Conservation (phyloP, 2,329 filamentous ascomycete genomes). For the Aschersonia sp. region DNA sequence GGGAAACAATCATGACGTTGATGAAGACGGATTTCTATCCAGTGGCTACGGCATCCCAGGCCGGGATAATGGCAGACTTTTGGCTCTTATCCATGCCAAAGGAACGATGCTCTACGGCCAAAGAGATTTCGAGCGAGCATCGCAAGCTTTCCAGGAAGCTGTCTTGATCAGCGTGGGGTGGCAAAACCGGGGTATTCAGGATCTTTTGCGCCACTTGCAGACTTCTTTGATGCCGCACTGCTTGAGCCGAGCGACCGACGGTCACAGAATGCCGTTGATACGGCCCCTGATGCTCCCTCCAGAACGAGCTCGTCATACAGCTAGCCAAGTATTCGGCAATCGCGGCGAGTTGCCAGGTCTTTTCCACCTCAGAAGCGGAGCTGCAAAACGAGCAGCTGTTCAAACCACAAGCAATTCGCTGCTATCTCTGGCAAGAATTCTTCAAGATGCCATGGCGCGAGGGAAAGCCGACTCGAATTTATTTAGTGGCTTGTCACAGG, state of each 20-base stretch:
- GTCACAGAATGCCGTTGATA: conserved; percentile 3
- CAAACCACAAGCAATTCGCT: conserved; percentile 93
- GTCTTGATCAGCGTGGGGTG: conserved; percentile 76
- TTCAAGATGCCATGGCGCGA: conserved; percentile 86
- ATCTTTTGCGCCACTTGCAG: conserved; percentile 67
- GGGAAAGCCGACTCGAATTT: conserved; percentile 40
- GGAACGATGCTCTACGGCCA: conserved; percentile 95
- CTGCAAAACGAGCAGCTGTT: conserved; percentile 64
- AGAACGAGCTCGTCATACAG: conserved; percentile 69
- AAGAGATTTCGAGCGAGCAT: conserved; percentile 67
- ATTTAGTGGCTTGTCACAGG: conserved; percentile 53
- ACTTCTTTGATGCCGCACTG: conserved; percentile 40
- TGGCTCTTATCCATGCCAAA: conserved; percentile 91
- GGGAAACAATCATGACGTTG: not conserved
- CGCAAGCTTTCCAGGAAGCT: conserved; percentile 85
- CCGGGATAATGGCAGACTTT: conserved; percentile 78
- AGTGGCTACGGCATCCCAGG: conserved; percentile 69
- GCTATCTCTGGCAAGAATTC: conserved; percentile 90
- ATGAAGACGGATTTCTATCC: conserved; percentile 15
- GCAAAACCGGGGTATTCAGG: conserved; percentile 53
- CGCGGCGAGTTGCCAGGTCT: conserved; percentile 70
- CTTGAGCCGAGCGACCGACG: conserved; percentile 4
- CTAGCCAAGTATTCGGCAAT: conserved; percentile 65
- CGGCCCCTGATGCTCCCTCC: conserved; percentile 65
- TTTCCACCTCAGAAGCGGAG: conserved; percentile 52